Conservation (phyloP, 129 eudicot genomes). For the Arctium lappa region DNA sequence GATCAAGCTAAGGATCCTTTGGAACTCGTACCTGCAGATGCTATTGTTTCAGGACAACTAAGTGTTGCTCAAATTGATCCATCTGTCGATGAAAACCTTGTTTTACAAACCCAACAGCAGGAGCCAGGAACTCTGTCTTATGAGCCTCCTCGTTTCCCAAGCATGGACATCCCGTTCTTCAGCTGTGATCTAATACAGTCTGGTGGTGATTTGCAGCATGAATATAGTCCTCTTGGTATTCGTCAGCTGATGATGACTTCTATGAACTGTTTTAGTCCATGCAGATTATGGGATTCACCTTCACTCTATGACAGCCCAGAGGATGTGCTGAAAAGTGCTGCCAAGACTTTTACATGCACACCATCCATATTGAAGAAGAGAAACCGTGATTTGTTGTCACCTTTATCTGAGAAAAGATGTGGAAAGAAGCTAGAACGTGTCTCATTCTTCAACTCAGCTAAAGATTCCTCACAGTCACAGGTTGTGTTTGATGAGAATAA, state of each 20-base stretch:
- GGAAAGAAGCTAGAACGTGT: slow-evolving; percentile 56
- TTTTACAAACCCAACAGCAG: slow-evolving; percentile 26
- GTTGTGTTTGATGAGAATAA: slow-evolving; percentile 45
- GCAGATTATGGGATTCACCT: slow-evolving; percentile 74
- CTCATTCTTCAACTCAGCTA: slow-evolving; percentile 36
- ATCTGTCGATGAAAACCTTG: slow-evolving; percentile 24
- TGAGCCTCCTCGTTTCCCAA: slow-evolving; percentile 83
- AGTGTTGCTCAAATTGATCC: slow-evolving; percentile 21
- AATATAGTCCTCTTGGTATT: slow-evolving; percentile 85
- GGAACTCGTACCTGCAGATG: slow-evolving; percentile 18
- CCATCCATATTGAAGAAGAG: slow-evolving; percentile 82
- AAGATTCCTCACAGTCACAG: slow-evolving; percentile 46
- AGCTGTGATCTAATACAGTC: slow-evolving; percentile 75
- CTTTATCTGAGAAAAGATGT: slow-evolving; percentile 60
- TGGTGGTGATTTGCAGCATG: slow-evolving; percentile 60
- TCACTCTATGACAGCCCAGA: slow-evolving; percentile 55
- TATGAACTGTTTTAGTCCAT: slow-evolving; percentile 47
- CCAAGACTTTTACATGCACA: slow-evolving; percentile 57
- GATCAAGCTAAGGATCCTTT: slow-evolving; percentile 21
- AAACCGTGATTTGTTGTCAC: slow-evolving; percentile 65
- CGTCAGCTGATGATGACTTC: slow-evolving; percentile 66
- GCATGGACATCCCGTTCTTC: slow-evolving; percentile 70
- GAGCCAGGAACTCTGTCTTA: slow-evolving; percentile 54
- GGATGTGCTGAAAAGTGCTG: slow-evolving; percentile 67
- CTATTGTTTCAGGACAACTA: slow-evolving; percentile 11